phyloP scores from a whole-genome alignment of 1,139 yeast genomes.

The Candida dubliniensis region DNA sequence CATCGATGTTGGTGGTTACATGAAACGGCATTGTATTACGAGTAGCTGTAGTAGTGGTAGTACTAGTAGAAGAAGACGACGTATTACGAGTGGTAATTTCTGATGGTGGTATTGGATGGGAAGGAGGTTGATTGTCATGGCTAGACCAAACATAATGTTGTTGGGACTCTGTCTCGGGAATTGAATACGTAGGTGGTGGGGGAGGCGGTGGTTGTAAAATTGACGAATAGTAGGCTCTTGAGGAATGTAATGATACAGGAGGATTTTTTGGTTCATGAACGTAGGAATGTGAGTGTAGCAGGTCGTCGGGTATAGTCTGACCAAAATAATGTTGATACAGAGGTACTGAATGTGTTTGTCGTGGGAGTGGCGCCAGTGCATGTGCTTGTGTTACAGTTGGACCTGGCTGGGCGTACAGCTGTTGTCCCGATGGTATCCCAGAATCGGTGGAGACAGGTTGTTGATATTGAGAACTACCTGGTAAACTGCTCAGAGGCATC shows the following conservation, averaged over 20 bases:
- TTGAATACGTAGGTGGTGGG: neutral
- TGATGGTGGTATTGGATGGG: neutral
- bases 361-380: neutral
- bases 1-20: conserved; percentile 9
- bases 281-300: neutral
- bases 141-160: neutral
- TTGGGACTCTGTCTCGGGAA: neutral
- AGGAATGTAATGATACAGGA: neutral
- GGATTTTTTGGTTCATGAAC: neutral
- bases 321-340: neutral
- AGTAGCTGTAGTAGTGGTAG: neutral
- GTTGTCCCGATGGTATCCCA: neutral
- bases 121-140: neutral
- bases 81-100: conserved; percentile 4
- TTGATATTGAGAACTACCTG: neutral
- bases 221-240: conserved; percentile 1
- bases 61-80: neutral
- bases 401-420: neutral
- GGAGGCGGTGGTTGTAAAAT: neutral
- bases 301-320: neutral
- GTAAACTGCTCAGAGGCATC: neutral
- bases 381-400: neutral
- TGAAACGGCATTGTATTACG: conserved; percentile 1
- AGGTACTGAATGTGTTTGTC: neutral
- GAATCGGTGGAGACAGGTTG: neutral